These are phyloP conservation scores for Fusarium sp. DNA, from an alignment of 2,329 filamentous ascomycete genomes.

Conservation along the genomic window DNA sequence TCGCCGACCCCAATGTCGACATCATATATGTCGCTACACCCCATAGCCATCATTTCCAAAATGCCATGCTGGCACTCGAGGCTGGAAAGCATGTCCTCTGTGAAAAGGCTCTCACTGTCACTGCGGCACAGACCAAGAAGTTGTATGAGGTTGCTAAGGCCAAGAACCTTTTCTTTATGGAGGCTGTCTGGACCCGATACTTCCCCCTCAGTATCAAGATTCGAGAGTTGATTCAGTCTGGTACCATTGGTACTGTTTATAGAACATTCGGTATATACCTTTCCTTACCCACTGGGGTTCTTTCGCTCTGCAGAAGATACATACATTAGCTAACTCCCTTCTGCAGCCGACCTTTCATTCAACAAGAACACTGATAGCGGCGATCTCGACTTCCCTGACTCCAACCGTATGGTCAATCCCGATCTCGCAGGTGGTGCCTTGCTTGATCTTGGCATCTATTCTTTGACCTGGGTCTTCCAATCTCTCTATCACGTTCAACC, in stretches of 20 bases:
- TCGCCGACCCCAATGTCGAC: constrained; percentile 82
- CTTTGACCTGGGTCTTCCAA: constrained; percentile 92
- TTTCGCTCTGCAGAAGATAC: neutral
- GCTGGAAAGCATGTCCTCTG: constrained; percentile 91
- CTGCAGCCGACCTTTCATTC: constrained; percentile 70
- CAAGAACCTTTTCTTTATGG: constrained; percentile 84
- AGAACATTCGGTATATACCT: constrained; percentile 64
- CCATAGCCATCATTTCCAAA: constrained; percentile 94
- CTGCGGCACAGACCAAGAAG: constrained; percentile 79
- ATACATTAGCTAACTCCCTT: constrained; percentile 16
- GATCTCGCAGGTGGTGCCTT: constrained; percentile 86
- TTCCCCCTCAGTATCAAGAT: constrained; percentile 86
- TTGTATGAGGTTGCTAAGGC: constrained; percentile 78
- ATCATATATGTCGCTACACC: constrained; percentile 92
- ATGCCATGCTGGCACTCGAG: constrained; percentile 84
- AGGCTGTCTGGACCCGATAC: constrained; percentile 90
- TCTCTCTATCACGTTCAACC: constrained; percentile 85
- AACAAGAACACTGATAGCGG: constrained; percentile 69
- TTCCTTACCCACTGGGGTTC: neutral
- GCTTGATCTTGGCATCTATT: constrained; percentile 89
- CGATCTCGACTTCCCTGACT: constrained; percentile 68
- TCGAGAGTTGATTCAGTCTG: constrained; percentile 71
- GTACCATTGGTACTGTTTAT: constrained; percentile 71
- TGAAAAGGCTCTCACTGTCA: constrained; percentile 92
- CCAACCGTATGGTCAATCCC: constrained; percentile 83